Percentiles rank a stretch among this genome's conserved stretches.
Conservation (phyloP, 2,329 filamentous ascomycete genomes). For the Gremmenia infestans region DNA sequence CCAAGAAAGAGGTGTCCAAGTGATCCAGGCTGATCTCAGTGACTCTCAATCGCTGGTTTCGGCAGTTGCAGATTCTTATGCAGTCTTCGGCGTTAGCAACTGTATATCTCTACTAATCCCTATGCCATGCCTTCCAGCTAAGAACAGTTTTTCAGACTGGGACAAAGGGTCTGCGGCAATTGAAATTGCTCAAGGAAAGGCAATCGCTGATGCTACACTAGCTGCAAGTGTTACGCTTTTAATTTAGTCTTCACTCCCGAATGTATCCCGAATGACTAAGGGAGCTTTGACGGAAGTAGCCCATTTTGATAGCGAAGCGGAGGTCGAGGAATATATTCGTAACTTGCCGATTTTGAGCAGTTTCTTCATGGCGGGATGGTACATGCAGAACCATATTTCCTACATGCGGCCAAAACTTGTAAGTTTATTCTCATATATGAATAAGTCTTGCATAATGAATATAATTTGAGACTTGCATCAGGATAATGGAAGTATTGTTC, state of each 20-base stretch:
- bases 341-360: conserved; percentile 37
- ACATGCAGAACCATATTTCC: conserved; percentile 43
- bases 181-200: conserved; percentile 34
- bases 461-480: conserved; percentile 10
- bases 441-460: neutral
- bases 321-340: conserved; percentile 34
- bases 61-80: conserved; percentile 41
- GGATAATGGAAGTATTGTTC: conserved; percentile 23
- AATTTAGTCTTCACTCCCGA: conserved; percentile 39
- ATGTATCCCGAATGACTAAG: conserved; percentile 32
- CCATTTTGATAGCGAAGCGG: conserved; percentile 32
- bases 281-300: conserved; percentile 35
- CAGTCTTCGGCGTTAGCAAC: conserved; percentile 45
- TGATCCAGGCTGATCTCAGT: conserved; percentile 41
- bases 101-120: conserved; percentile 30
- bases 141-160: neutral
- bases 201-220: conserved; percentile 38
- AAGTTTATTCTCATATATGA: neutral
- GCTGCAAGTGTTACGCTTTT: conserved; percentile 36
- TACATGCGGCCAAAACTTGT: conserved; percentile 16
- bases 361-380: conserved; percentile 41
- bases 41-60: conserved; percentile 37
- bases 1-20: conserved; percentile 32
- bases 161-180: neutral
- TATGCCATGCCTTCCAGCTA: no score